Conservation (phyloP, 2,329 filamentous ascomycete genomes). For the Penicillium corylophilum region DNA sequence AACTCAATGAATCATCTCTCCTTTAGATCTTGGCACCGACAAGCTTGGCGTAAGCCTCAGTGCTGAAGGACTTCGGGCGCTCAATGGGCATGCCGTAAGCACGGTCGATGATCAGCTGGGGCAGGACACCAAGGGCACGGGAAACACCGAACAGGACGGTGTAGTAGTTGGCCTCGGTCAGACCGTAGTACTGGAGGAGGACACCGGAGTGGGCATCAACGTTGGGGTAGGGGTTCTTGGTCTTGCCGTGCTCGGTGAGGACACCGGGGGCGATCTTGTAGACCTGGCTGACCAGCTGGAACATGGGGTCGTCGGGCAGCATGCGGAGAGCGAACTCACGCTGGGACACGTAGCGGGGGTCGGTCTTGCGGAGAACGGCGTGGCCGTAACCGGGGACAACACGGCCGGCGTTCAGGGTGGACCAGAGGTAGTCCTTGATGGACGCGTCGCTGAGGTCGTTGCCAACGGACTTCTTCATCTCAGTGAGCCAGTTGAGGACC, state of each 20-base stretch:
- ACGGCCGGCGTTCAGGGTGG: constrained; percentile 89
- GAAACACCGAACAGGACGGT: constrained; percentile 99
- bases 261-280: constrained; percentile 99
- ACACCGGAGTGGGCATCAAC: constrained; percentile 99
- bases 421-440: constrained; percentile 99
- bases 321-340: constrained; percentile 94
- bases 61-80: constrained; percentile 98
- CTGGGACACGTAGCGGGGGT: constrained; percentile 98
- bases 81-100: constrained; percentile 96
- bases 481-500: constrained; percentile 96
- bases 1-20: constrained; percentile 1
- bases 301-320: constrained; percentile 96
- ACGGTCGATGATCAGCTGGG: constrained; percentile 99
- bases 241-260: constrained; percentile 99
- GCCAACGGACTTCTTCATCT: constrained; percentile 96
- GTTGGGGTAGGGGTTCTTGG: constrained; percentile 99
- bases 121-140: constrained; percentile 95
- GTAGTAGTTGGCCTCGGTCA: constrained; percentile 99
- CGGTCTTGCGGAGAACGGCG: constrained; percentile 98
- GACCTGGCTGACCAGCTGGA: constrained; percentile 99
- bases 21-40: constrained; percentile 80
- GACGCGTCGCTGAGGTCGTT: constrained; percentile 93
- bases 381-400: constrained; percentile 98
- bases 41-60: constrained; percentile 93
- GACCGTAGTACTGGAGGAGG: constrained; percentile 98